These are phyloP conservation scores for Ailanthus altissimus DNA, from an alignment of 345 rosid species.

Conservation along the genomic window DNA sequence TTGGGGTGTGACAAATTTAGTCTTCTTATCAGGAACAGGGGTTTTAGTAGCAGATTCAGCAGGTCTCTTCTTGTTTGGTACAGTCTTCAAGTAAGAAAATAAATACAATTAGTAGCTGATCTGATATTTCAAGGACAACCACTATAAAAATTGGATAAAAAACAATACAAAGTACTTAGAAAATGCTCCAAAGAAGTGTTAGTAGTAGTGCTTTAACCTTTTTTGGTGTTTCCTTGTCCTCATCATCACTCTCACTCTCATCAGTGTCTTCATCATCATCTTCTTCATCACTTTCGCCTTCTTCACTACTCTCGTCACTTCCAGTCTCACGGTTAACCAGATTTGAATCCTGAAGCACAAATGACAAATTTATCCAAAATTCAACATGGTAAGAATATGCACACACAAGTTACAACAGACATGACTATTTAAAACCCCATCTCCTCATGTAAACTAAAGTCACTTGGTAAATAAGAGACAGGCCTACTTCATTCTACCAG, in stretches of 20 bases:
- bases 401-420: neutral
- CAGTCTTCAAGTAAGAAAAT: conserved; percentile 36
- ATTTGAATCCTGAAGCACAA: neutral
- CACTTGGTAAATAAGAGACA: neutral
- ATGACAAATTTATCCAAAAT: neutral
- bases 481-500: neutral
- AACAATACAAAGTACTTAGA: no score
- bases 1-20: conserved; percentile 66
- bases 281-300: conserved; percentile 23
- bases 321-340: conserved; percentile 7
- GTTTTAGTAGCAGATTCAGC: conserved; percentile 47
- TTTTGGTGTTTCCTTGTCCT: conserved; percentile 45
- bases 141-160: no score
- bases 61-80: conserved; percentile 65
- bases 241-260: conserved; percentile 32
- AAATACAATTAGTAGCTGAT: neutral
- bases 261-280: conserved; percentile 31
- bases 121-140: no score
- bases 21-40: conserved; percentile 59
- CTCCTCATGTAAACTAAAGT: neutral
- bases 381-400: no score
- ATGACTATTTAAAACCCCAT: neutral
- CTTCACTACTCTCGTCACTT: conserved; percentile 20
- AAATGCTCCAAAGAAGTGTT: neutral
- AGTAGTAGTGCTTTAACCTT: conserved; percentile 36